phyloP scores from a whole-genome alignment of 345 rosid genomes.

The Sisymbrium irio region DNA sequence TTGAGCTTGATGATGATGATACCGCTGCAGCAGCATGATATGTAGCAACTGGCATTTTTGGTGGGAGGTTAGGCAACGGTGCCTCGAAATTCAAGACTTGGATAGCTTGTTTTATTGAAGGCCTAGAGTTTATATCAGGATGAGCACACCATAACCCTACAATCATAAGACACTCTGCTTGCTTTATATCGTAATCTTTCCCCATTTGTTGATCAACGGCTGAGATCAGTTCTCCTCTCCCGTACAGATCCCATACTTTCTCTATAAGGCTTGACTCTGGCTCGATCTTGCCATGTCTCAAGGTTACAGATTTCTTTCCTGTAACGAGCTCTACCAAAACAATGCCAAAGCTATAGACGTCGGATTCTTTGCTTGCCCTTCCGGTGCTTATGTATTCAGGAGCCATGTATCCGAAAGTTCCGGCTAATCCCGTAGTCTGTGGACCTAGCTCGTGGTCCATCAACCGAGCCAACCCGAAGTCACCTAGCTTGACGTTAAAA shows the following conservation, averaged over 20 bases:
- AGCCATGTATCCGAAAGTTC: slow-evolving; percentile 47
- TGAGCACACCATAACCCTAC: slow-evolving; percentile 59
- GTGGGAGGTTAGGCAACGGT: slow-evolving; percentile 41
- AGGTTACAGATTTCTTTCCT: slow-evolving; percentile 29
- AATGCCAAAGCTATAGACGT: slow-evolving; percentile 43
- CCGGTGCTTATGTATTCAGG: slow-evolving; percentile 45
- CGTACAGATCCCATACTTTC: slow-evolving; percentile 17
- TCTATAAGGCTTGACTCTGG: slow-evolving; percentile 17
- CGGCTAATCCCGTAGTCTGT: slow-evolving; percentile 42
- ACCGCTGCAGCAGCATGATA: slow-evolving; percentile 12
- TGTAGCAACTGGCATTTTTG: slow-evolving; percentile 36
- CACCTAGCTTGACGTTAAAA: slow-evolving; percentile 52
- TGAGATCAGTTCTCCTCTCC: slow-evolving; percentile 4
- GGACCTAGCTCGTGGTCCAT: slow-evolving; percentile 43
- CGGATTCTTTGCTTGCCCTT: slow-evolving; percentile 41
- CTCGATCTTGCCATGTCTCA: slow-evolving; percentile 40
- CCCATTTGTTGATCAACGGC: slow-evolving; percentile 38
- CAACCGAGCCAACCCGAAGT: slow-evolving; percentile 51
- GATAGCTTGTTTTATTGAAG: slow-evolving; percentile 44
- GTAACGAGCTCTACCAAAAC: slow-evolving; percentile 35
- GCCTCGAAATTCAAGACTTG: slow-evolving; percentile 44
- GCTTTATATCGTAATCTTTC: slow-evolving; percentile 29
- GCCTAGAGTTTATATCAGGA: slow-evolving; percentile 39
- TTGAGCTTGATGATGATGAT: slow-evolving; percentile 11
- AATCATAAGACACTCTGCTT: slow-evolving; percentile 39